Evolutionary conservation across 306 rosid species (phyloP).

Genomic region (Malus sylvestris): DNA sequence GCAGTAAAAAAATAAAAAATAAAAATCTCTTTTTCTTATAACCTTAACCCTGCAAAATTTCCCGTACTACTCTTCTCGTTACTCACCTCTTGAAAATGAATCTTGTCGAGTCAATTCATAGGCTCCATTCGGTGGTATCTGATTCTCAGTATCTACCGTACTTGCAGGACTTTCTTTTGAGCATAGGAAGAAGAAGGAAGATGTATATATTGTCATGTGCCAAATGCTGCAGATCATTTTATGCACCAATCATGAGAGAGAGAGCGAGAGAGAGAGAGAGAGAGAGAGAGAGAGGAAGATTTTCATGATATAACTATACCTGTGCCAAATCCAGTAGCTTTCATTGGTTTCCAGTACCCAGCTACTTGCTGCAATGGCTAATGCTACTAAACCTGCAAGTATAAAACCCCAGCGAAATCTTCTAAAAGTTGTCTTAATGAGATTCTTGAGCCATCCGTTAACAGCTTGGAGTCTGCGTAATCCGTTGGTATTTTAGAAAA

Average conservation of each 20-base stretch:
- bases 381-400: constrained; percentile 53
- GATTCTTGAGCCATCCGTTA: constrained; percentile 50
- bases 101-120: constrained; percentile 46
- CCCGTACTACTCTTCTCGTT: neutral
- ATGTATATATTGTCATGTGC: constrained; percentile 75
- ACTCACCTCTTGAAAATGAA: constrained; percentile 25
- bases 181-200: constrained; percentile 74
- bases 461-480: constrained; percentile 57
- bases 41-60: neutral
- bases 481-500: constrained; percentile 1
- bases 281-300: constrained; percentile 6
- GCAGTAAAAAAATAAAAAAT: neutral
- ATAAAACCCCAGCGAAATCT: constrained; percentile 74
- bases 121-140: constrained; percentile 16
- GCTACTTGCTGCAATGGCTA: constrained; percentile 76
- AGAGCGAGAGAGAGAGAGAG: constrained; percentile 22
- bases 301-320: constrained; percentile 36
- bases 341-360: constrained; percentile 74
- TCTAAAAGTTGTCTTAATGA: constrained; percentile 44
- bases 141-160: constrained; percentile 17
- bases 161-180: constrained; percentile 37
- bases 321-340: constrained; percentile 96
- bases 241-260: constrained; percentile 3
- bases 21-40: neutral
- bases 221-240: constrained; percentile 63